phyloP scores from a whole-genome alignment of 352 stramenopile species.

The Aphanomyces stellatus region DNA sequence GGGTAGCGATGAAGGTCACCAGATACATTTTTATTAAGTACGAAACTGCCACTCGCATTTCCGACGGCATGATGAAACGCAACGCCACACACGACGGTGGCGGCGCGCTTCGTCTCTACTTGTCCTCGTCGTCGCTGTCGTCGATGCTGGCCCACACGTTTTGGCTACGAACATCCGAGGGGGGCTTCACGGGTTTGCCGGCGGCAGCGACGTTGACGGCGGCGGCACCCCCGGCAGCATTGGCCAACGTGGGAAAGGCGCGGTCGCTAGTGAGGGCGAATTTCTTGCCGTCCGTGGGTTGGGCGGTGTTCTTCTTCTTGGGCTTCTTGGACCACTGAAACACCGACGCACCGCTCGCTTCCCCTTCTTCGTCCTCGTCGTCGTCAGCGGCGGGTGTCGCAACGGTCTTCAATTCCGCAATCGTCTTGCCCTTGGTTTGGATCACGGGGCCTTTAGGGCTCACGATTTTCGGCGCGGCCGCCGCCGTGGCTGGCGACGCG shows the following conservation, averaged over 20 bases:
- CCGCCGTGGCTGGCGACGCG: background rate
- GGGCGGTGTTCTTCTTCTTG: background rate
- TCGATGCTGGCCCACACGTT: slow-evolving; percentile 5
- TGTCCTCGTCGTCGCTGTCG: slow-evolving; percentile 18
- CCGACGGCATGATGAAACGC: no score
- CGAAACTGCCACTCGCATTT: no score
- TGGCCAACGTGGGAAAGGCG: slow-evolving; percentile 11
- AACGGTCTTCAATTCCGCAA: slow-evolving; percentile 4
- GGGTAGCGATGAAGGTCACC: no score
- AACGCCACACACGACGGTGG: no score
- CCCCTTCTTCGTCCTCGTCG: background rate
- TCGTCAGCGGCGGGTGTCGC: background rate
- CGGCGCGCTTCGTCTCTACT: no score
- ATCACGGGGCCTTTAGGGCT: slow-evolving; percentile 9
- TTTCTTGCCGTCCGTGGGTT: background rate
- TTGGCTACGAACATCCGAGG: slow-evolving; percentile 16
- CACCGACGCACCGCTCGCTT: background rate
- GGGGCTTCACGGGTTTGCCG: slow-evolving; percentile 7
- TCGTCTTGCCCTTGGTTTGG: slow-evolving; percentile 18
- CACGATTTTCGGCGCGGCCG: background rate
- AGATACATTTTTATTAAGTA: no score
- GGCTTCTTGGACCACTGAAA: slow-evolving; percentile 16
- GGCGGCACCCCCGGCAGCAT: background rate
- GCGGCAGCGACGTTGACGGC: background rate
- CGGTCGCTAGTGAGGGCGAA: slow-evolving; percentile 15